Percentiles rank a stretch among this genome's conserved stretches.
Evolutionary conservation across 192 early-diverging fungal species (phyloP).

Genomic region (Gaertneriomyces sp.): DNA sequence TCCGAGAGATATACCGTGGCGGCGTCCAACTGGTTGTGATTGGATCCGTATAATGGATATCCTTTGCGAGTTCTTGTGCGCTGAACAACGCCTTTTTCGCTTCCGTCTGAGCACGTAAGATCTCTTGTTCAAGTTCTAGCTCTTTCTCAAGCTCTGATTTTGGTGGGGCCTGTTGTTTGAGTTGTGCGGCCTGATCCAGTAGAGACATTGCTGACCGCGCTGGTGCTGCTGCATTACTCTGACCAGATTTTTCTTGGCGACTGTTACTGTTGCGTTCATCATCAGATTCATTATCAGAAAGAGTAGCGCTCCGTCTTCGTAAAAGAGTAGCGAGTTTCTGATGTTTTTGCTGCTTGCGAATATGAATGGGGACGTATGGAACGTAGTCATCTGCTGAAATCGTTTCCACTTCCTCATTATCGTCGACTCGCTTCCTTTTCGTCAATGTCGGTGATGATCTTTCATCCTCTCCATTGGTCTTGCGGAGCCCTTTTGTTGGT

Average conservation of each 20-base stretch:
- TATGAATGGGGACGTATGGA: constrained; percentile 72
- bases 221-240: constrained; percentile 20
- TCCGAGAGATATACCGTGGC: constrained; percentile 64
- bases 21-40: constrained; percentile 84
- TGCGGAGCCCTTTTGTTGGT: too few relatives aligned
- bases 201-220: constrained; percentile 67
- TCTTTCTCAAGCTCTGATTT: constrained; percentile 80
- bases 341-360: constrained; percentile 56
- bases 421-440: neutral
- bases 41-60: constrained; percentile 80
- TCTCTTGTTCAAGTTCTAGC: constrained; percentile 76
- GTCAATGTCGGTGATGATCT: too few relatives aligned
- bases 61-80: constrained; percentile 81
- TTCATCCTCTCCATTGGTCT: too few relatives aligned
- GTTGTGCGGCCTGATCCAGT: constrained; percentile 80
- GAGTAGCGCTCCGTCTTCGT: constrained; percentile 10
- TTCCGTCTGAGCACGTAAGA: constrained; percentile 76
- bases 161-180: constrained; percentile 59
- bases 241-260: constrained; percentile 40
- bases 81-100: constrained; percentile 73
- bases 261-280: constrained; percentile 4
- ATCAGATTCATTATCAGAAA: constrained; percentile 4
- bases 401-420: neutral
- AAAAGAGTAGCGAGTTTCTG: constrained; percentile 15
- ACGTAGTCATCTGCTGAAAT: constrained; percentile 51